These are phyloP conservation scores for Neurospora sp. DNA, from an alignment of 2,329 filamentous ascomycete genomes.

Conservation along the genomic window DNA sequence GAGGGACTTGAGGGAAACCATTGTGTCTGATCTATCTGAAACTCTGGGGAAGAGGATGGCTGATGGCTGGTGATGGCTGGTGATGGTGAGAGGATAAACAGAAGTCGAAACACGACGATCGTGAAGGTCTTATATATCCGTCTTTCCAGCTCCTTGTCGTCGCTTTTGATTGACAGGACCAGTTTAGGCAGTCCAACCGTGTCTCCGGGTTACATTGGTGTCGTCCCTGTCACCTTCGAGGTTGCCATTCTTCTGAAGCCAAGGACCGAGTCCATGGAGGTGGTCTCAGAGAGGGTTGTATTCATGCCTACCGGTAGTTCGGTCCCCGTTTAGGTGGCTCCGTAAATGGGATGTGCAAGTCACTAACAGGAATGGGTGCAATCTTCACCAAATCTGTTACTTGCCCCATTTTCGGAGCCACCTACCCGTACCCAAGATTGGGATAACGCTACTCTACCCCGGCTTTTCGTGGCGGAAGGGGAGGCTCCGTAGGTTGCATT, in stretches of 20 bases:
- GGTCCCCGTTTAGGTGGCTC: not conserved
- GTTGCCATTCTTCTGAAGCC: not conserved
- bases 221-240: not conserved
- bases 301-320: not conserved
- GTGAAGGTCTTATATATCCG: not conserved
- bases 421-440: not conserved
- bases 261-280: not conserved
- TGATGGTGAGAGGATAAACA: not conserved
- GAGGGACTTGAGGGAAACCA: slow-evolving; percentile 13
- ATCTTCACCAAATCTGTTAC: too few species aligned
- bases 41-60: not conserved
- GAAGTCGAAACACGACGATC: not conserved
- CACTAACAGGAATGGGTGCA: too few species aligned
- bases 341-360: too few species aligned
- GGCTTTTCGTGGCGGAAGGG: not conserved
- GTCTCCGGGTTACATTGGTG: not conserved
- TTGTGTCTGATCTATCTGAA: not conserved
- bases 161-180: not conserved
- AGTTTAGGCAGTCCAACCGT: not conserved
- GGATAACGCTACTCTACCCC: not conserved
- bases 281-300: not conserved
- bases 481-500: not conserved
- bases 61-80: not conserved
- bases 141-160: not conserved
- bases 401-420: too few species aligned